A percentile compares a stretch with the other conserved stretches of the same genome.
phyloP scores from a whole-genome alignment of 2,329 filamentous ascomycete genomes.

The Xylaria multiplex region DNA sequence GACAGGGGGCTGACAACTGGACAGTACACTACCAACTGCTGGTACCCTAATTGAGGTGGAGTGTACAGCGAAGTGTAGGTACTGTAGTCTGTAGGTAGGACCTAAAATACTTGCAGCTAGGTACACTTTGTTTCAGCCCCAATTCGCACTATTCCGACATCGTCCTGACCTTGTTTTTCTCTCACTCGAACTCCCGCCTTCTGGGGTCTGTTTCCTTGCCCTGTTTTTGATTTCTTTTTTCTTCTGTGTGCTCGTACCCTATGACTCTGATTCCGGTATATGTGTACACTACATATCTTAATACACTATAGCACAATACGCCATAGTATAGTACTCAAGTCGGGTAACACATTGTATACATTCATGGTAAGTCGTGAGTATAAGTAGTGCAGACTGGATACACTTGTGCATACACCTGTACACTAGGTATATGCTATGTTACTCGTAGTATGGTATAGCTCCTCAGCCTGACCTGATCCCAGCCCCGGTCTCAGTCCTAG shows the following conservation, averaged over 20 bases:
- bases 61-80: neutral
- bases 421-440: no score
- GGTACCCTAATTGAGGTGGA: neutral
- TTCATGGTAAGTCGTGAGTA: no score
- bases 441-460: neutral
- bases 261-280: slow-evolving; percentile 19
- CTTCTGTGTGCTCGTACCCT: slow-evolving; percentile 9
- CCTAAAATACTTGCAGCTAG: neutral
- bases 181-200: slow-evolving; percentile 14
- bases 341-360: no score
- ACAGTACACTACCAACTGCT: neutral
- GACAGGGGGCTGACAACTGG: slow-evolving; percentile 15
- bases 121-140: slow-evolving; percentile 30
- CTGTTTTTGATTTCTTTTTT: slow-evolving; percentile 18
- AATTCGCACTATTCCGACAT: slow-evolving; percentile 11
- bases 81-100: no score
- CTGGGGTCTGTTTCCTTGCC: slow-evolving; percentile 9
- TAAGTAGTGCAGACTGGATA: no score
- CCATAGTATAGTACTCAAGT: no score
- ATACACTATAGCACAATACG: no score
- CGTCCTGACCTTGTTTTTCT: slow-evolving; percentile 18
- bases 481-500: slow-evolving; percentile 28
- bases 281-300: neutral
- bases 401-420: no score
- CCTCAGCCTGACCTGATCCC: neutral